A percentile compares a stretch with the other conserved stretches of the same genome.
These are phyloP conservation scores for Boletellus ananas DNA, from an alignment of 768 basidiomycete genomes.

Conservation along the genomic window DNA sequence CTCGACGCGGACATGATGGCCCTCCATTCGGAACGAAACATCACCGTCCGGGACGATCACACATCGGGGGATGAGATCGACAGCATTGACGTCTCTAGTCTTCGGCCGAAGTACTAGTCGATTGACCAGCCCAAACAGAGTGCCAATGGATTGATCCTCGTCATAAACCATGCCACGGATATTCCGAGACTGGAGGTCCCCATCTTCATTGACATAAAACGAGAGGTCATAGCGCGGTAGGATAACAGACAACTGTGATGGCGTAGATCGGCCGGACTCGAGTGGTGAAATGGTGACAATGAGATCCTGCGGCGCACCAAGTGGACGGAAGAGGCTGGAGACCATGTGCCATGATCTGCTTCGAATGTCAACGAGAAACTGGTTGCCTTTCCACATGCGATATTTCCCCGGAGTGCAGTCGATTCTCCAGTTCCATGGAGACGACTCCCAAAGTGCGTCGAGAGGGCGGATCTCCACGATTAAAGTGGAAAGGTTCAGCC, in stretches of 20 bases:
- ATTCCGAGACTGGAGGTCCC: constrained; percentile 35
- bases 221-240: constrained; percentile 37
- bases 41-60: constrained; percentile 12
- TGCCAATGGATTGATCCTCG: constrained; percentile 33
- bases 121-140: constrained; percentile 38
- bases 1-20: constrained; percentile 5
- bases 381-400: constrained; percentile 3
- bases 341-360: constrained; percentile 22
- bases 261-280: background rate
- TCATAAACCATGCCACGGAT: constrained; percentile 38
- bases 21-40: background rate
- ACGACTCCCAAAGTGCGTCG: constrained; percentile 21
- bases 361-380: constrained; percentile 24
- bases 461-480: constrained; percentile 29
- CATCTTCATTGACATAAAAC: constrained; percentile 31
- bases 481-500: constrained; percentile 25
- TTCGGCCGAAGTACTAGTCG: constrained; percentile 32
- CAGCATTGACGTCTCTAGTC: no score
- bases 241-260: constrained; percentile 11
- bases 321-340: background rate
- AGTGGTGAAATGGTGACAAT: no score
- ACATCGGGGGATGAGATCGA: background rate
- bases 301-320: background rate
- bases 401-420: constrained; percentile 2
- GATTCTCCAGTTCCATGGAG: constrained; percentile 25